Conservation (phyloP, 78 protist genomes). For the Fonticula alba region DNA sequence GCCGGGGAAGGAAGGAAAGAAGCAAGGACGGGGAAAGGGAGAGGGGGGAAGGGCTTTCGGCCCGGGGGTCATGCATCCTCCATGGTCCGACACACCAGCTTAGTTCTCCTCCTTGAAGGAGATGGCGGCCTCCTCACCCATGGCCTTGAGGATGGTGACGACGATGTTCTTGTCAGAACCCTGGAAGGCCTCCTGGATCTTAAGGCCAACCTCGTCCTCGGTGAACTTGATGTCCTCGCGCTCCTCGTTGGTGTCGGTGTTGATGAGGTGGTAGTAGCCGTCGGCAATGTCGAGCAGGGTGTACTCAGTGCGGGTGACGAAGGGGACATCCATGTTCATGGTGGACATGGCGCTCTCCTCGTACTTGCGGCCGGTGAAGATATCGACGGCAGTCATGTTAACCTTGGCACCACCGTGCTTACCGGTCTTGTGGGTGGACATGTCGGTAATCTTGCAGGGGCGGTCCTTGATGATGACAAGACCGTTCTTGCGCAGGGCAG, state of each 20-base stretch:
- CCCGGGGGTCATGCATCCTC: no score
- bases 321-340: slow-evolving; percentile 84
- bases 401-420: slow-evolving; percentile 99
- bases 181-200: slow-evolving; percentile 22
- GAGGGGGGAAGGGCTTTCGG: no score
- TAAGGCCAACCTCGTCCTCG: slow-evolving; percentile 14
- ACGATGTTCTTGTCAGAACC: slow-evolving; percentile 29
- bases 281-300: slow-evolving; percentile 40
- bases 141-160: slow-evolving; percentile 37
- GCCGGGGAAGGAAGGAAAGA: no score
- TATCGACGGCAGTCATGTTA: slow-evolving; percentile 70
- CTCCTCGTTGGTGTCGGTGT: slow-evolving; percentile 21
- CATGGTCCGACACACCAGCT: no score
- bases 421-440: slow-evolving; percentile 90
- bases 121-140: slow-evolving; percentile 42
- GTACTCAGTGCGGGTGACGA: slow-evolving; percentile 59
- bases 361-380: slow-evolving; percentile 88
- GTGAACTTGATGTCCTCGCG: slow-evolving; percentile 46
- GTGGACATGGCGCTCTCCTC: slow-evolving; percentile 82
- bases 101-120: slow-evolving; percentile 7
- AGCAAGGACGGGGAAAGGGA: no score
- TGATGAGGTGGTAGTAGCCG: slow-evolving; percentile 39
- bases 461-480: slow-evolving; percentile 43
- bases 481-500: slow-evolving; percentile 46
- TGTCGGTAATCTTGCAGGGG: slow-evolving; percentile 64